Conservation (phyloP, 805 yeast species). For the Jamesozyma rosinii region DNA sequence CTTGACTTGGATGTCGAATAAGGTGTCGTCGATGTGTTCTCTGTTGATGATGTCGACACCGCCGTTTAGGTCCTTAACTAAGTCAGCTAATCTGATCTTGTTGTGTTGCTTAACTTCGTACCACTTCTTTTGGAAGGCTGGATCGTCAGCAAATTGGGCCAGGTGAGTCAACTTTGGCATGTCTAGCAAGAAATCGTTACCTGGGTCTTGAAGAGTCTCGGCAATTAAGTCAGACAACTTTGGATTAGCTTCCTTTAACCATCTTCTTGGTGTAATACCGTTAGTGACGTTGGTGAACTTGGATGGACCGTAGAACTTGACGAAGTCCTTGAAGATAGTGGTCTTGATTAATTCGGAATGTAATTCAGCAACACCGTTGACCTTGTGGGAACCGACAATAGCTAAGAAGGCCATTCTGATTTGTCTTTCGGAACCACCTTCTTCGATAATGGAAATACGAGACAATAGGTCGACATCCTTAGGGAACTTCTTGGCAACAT, state of each 20-base stretch:
- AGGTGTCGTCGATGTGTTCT: slow-evolving; percentile 42
- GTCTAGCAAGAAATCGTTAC: slow-evolving; percentile 59
- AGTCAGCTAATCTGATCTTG: slow-evolving; percentile 55
- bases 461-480: slow-evolving; percentile 51
- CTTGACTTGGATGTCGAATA: slow-evolving; percentile 88
- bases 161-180: slow-evolving; percentile 58
- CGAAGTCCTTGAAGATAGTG: slow-evolving; percentile 86
- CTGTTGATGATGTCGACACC: slow-evolving; percentile 51
- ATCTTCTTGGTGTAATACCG: slow-evolving; percentile 93
- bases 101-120: slow-evolving; percentile 57
- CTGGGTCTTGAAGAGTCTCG: slow-evolving; percentile 48
- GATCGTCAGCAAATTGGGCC: slow-evolving; percentile 59
- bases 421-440: slow-evolving; percentile 54
- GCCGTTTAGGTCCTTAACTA: slow-evolving; percentile 56
- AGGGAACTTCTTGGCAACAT: slow-evolving; percentile 70
- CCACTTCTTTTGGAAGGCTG: slow-evolving; percentile 63
- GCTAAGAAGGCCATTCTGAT: slow-evolving; percentile 91
- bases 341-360: slow-evolving; percentile 86
- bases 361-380: slow-evolving; percentile 91
- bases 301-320: slow-evolving; percentile 66
- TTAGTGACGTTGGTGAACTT: slow-evolving; percentile 88
- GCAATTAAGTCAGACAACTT: slow-evolving; percentile 64
- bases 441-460: slow-evolving; percentile 80
- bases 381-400: slow-evolving; percentile 83
- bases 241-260: slow-evolving; percentile 93